Evolutionary conservation across 108 stramenopile species (phyloP), one percentile per base, ranked within the genome.

Genomic region (Asterionellopsis glacialis): DNA sequence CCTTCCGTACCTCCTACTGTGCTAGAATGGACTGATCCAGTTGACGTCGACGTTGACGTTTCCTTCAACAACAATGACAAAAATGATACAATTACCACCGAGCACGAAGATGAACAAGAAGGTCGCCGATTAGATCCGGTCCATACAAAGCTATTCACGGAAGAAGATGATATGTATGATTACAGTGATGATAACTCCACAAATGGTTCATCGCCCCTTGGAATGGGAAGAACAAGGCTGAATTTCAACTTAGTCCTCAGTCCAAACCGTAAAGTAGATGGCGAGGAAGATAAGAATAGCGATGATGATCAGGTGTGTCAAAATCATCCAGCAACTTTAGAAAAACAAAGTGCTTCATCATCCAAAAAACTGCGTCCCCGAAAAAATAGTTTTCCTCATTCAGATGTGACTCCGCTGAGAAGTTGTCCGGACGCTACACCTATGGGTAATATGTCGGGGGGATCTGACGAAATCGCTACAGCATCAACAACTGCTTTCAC

Each of bases 161-260:
- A 72, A 2, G 76, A 67, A 18, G 74, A 81, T 42, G 51, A 72
- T 16, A 16, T 19, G 6, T 68, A 66, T 38, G 75, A 68, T 11
- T 63, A 57, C 42, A 66, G 69, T 44, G 68, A 74, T 42, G 75
- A 80, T 40, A 58, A 54, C 15, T 45, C 21, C 23, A 51, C 47
- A 23, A 71, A 75, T 42, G 51, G 61, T 27, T 28, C 72, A 19
- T 23, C 41, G 11, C 43, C 60, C 9, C 55, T 45, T 2, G 22
- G 26, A 43, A 70, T 78, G 16, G 51, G 69, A 27, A 65, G 87
- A 33, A 83, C 82, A 27, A 75, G 77, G 58, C 68, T 89, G 57
- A 81, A 83, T 75, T 85, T 87, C 43, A 84, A 80, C 47, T 47
- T 55, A 22, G 51, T 73, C 0, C 41, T 73, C 24, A 76, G 73